Evolutionary conservation across 2,329 filamentous ascomycete genomes (phyloP).

Genomic region (Fusarium napiforme): DNA sequence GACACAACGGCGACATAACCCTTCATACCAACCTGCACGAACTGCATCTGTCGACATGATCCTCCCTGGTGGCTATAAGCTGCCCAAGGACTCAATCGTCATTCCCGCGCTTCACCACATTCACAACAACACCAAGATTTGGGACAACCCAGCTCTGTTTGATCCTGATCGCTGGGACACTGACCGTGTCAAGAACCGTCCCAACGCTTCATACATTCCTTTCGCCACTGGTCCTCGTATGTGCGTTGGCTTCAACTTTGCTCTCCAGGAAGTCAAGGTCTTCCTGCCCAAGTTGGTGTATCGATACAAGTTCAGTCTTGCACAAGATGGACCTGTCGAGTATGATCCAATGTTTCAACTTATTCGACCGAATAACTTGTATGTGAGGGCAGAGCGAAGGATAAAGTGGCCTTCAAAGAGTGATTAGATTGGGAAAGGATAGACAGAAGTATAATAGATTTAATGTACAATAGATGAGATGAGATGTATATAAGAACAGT

Average conservation of each 20-base stretch:
- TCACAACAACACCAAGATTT: conserved; percentile 64
- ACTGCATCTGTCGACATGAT: conserved; percentile 66
- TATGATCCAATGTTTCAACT: conserved; percentile 71
- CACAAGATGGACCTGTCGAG: conserved; percentile 62
- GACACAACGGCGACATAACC: conserved; percentile 68
- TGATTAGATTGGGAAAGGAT: conserved; percentile 8
- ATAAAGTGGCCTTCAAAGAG: conserved; percentile 58
- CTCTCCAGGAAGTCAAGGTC: conserved; percentile 69
- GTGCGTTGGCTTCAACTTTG: conserved; percentile 75
- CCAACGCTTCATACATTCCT: conserved; percentile 65
- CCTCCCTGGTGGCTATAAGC: conserved; percentile 67
- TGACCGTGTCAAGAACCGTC: conserved; percentile 62
- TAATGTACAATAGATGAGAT: conserved; percentile 20
- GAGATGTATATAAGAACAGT: not conserved
- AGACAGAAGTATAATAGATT: conserved; percentile 30
- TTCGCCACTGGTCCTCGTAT: conserved; percentile 67
- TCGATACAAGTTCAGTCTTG: conserved; percentile 66
- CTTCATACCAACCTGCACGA: conserved; percentile 69
- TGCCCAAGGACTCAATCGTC: conserved; percentile 63
- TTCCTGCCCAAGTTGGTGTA: conserved; percentile 68
- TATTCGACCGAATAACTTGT: conserved; percentile 66
- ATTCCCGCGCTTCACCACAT: conserved; percentile 64
- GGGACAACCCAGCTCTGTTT: conserved; percentile 68
- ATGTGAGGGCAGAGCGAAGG: conserved; percentile 60
- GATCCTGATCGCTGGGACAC: conserved; percentile 70